Evolutionary conservation across 129 eudicot species (phyloP).

Genomic region (Tagetes patula): DNA sequence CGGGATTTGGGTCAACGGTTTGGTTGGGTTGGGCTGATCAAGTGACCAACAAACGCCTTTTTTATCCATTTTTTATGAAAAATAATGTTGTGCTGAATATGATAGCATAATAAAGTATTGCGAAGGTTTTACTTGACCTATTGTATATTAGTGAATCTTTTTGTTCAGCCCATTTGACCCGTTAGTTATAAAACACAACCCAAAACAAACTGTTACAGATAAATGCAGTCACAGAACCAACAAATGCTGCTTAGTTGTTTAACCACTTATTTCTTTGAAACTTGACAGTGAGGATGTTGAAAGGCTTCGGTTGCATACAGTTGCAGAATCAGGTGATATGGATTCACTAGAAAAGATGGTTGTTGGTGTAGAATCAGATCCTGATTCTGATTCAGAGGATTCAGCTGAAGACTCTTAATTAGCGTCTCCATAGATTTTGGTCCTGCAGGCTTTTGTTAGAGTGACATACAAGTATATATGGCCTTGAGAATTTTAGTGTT

Average conservation of each 20-base stretch:
- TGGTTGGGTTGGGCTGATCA: not conserved
- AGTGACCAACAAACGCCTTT: not conserved
- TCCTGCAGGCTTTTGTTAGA: conserved; percentile 19
- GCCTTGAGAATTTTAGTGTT: conserved; percentile 12
- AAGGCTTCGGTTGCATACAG: conserved; percentile 65
- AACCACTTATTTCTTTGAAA: conserved; percentile 4
- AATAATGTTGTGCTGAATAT: not conserved
- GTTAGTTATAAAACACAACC: not conserved
- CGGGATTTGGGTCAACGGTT: not conserved
- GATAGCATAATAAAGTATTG: not conserved
- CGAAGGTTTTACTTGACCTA: not conserved
- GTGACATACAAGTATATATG: conserved; percentile 3
- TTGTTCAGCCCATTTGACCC: not conserved
- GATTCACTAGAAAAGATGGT: conserved; percentile 88
- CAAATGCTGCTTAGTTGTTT: conserved; percentile 9
- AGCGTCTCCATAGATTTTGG: conserved; percentile 10
- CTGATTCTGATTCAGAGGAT: conserved; percentile 50
- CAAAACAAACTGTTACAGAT: not conserved
- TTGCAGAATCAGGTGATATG: conserved; percentile 86
- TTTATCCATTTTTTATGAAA: not conserved
- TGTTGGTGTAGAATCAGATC: conserved; percentile 48
- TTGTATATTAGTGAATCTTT: not conserved
- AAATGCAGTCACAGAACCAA: not conserved
- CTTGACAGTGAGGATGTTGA: conserved; percentile 86
- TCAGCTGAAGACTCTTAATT: conserved; percentile 32